Evolutionary conservation across 2,329 filamentous ascomycete genomes (phyloP).

Genomic region (Fusarium sp.): DNA sequence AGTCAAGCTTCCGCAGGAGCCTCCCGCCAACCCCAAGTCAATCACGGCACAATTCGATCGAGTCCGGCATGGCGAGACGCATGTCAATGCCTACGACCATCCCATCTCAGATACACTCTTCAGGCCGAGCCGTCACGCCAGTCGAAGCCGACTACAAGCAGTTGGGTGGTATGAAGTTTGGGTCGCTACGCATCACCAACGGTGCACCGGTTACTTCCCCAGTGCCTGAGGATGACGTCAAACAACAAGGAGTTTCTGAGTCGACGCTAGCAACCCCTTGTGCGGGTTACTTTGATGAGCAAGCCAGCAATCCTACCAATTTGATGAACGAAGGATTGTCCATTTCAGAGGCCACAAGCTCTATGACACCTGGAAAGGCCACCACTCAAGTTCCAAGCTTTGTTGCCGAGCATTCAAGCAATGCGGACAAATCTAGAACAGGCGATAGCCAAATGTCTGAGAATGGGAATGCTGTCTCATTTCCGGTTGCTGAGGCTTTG

Average conservation of each 20-base stretch:
- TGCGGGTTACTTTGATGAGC: constrained; percentile 23
- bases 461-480: constrained; percentile 43
- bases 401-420: constrained; percentile 21
- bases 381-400: constrained; percentile 1
- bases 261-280: constrained; percentile 7
- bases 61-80: constrained; percentile 51
- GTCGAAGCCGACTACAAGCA: constrained; percentile 69
- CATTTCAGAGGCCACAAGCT: constrained; percentile 3
- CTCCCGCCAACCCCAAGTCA: constrained; percentile 54
- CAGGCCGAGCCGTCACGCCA: constrained; percentile 53
- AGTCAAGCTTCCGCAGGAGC: constrained; percentile 54
- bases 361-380: constrained; percentile 4
- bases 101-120: constrained; percentile 27
- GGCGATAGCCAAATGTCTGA: constrained; percentile 33
- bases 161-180: constrained; percentile 71
- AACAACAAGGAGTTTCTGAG: constrained; percentile 15
- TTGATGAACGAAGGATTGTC: constrained; percentile 6
- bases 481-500: constrained; percentile 55
- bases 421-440: constrained; percentile 31
- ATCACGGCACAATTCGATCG: constrained; percentile 56
- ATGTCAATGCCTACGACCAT: constrained; percentile 51
- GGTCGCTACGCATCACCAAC: constrained; percentile 72
- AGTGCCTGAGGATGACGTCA: constrained; percentile 38
- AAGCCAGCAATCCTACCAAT: constrained; percentile 10
- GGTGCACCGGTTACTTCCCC: constrained; percentile 64